Percentiles rank a stretch among this genome's conserved stretches.
Conservation (phyloP, 2,329 filamentous ascomycete genomes). For the Ophiocordyceps camponoti-saundersi region DNA sequence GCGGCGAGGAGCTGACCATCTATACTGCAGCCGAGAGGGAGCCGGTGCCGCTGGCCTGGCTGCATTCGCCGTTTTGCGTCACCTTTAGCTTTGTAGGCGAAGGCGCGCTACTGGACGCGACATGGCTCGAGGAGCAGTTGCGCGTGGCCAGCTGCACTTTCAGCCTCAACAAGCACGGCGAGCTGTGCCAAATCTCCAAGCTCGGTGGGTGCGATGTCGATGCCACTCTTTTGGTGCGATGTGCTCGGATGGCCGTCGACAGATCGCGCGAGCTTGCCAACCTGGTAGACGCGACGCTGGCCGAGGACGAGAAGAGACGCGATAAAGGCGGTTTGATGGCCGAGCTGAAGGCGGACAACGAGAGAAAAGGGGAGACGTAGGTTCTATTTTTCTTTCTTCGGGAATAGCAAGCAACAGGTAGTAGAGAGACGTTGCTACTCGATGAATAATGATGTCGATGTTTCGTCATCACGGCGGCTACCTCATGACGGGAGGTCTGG, state of each 20-base stretch:
- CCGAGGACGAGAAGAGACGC: conserved; percentile 60
- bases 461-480: conserved; percentile 24
- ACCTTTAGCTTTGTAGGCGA: conserved; percentile 76
- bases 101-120: conserved; percentile 51
- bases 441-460: neutral
- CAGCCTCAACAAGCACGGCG: conserved; percentile 75
- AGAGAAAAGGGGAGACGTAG: conserved; percentile 28
- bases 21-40: conserved; percentile 76
- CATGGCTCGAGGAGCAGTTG: conserved; percentile 59
- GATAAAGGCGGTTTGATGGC: conserved; percentile 65
- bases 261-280: conserved; percentile 70
- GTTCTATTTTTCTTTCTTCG: neutral
- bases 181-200: conserved; percentile 85
- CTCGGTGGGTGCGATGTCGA: conserved; percentile 72
- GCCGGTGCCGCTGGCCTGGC: conserved; percentile 74
- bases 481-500: conserved; percentile 80
- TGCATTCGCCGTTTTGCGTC: conserved; percentile 82
- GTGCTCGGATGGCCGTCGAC: conserved; percentile 53
- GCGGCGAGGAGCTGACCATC: conserved; percentile 69
- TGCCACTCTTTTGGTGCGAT: conserved; percentile 60
- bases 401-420: neutral
- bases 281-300: conserved; percentile 55
- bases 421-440: neutral
- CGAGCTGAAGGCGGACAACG: conserved; percentile 71
- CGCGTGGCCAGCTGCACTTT: conserved; percentile 59